A percentile compares a stretch with the other conserved stretches of the same genome.
Conservation (phyloP, 208 protist genomes). For the Crithidia expoeki region DNA sequence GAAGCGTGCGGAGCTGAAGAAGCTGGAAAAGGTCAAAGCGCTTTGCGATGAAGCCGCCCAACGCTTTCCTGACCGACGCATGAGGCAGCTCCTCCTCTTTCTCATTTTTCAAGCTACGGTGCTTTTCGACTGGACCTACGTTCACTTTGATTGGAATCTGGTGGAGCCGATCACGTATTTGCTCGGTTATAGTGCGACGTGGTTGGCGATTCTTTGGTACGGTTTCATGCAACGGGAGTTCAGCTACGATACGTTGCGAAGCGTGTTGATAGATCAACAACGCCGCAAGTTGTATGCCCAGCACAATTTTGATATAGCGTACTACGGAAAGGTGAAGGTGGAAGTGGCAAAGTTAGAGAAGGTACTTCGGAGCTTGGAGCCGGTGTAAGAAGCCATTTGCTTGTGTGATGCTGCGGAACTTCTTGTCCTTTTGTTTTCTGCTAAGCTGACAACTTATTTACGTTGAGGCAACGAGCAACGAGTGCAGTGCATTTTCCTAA, state of each 20-base stretch:
- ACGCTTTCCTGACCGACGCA: slow-evolving; percentile 31
- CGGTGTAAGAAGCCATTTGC: slow-evolving; percentile 5
- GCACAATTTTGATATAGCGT: slow-evolving; percentile 36
- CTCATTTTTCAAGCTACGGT: slow-evolving; percentile 49
- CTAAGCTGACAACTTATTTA: too few species aligned
- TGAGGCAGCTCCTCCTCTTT: slow-evolving; percentile 40
- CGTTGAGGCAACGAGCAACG: too few species aligned
- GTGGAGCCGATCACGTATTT: slow-evolving; percentile 91
- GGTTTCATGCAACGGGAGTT: slow-evolving; percentile 58
- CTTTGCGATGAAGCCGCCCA: slow-evolving; percentile 41
- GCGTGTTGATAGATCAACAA: slow-evolving; percentile 31
- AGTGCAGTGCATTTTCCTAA: too few species aligned
- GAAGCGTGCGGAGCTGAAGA: slow-evolving; percentile 36
- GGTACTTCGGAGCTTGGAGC: slow-evolving; percentile 40
- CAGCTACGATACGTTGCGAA: slow-evolving; percentile 42
- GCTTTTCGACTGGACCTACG: slow-evolving; percentile 84
- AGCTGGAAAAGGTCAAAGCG: slow-evolving; percentile 34
- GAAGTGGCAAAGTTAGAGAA: slow-evolving; percentile 53
- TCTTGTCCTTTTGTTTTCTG: too few species aligned
- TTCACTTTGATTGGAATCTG: slow-evolving; percentile 89
- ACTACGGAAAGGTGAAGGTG: slow-evolving; percentile 36
- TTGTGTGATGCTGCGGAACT: too few species aligned
- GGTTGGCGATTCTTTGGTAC: slow-evolving; percentile 74
- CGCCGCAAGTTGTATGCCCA: slow-evolving; percentile 30
- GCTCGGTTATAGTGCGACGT: slow-evolving; percentile 72